Evolutionary conservation across 345 rosid genomes (phyloP).

Genomic region (Xanthoceras sorbifolium): DNA sequence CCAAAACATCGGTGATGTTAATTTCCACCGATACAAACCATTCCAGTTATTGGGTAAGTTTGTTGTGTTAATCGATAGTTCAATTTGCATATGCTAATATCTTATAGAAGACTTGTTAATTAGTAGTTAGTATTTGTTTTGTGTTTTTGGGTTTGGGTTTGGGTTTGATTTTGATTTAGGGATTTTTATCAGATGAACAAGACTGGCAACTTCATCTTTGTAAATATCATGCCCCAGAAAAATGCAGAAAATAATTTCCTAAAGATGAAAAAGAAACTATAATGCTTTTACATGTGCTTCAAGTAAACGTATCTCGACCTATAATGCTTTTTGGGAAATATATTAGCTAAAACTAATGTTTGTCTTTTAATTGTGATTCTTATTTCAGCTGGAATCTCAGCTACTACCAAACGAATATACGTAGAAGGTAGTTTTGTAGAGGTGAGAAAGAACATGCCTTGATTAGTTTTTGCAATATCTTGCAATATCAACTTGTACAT

Average conservation of each 20-base stretch:
- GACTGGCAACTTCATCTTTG: slow-evolving; percentile 38
- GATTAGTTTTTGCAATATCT: too few species aligned
- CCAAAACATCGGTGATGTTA: background rate
- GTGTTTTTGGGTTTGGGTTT: background rate
- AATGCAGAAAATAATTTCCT: background rate
- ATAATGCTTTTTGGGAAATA: too few species aligned
- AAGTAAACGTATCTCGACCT: background rate
- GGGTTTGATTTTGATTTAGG: slow-evolving; percentile 1
- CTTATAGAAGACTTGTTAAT: background rate
- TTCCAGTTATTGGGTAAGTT: slow-evolving; percentile 33
- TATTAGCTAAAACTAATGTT: background rate
- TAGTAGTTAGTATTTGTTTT: too few species aligned
- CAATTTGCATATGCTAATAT: background rate
- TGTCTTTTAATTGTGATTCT: too few species aligned
- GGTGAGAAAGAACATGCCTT: too few species aligned
- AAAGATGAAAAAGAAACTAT: background rate
- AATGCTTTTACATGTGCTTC: too few species aligned
- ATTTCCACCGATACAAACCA: slow-evolving; percentile 27
- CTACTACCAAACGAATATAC: background rate
- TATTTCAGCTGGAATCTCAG: background rate
- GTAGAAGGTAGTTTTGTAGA: too few species aligned
- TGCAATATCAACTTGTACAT: too few species aligned
- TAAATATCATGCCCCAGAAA: too few species aligned
- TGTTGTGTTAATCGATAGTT: background rate
- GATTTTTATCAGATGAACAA: slow-evolving; percentile 19